Evolutionary conservation across 1,139 yeast genomes (phyloP), one percentile per base, ranked within the genome.

Genomic region (Hyphopichia fennica): DNA sequence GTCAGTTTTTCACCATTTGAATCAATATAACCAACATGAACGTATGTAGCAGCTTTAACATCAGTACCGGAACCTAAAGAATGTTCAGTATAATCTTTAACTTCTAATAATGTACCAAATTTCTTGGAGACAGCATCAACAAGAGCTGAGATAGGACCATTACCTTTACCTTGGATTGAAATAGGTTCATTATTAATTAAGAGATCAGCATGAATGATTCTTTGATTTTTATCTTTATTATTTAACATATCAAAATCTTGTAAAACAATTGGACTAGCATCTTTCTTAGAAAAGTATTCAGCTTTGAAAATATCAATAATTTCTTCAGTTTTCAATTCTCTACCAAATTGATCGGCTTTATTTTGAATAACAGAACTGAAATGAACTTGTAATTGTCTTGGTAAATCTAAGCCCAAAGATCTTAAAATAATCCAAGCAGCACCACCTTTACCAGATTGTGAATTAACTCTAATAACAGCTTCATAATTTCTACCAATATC

Each of bases 381-480:
- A 32, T 62, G 62, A 34, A 73, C 71, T 61, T 73, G 79, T 51
- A 73, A 63, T 32, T 63, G 61, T 58, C 77, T 65, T 42, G 79
- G 79, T 53, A 73, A 65, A 55, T 73, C 78, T 52, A 73, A 67
- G 44, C 75, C 77, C 48, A 73, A 62, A 14, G 72, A 63, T 51
- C 78, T 58, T 53, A 73, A 69, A 44, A 73, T 67, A 38, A 73
- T 73, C 79, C 79, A 73, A 8, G 79, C 77, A 33, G 77, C 67
- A 43, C 79, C 79, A 46, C 79, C 79, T 57, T 73, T 73, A 46
- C 79, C 79, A 22, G 76, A 69, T 56, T 73, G 79, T 14, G 78
- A 72, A 53, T 73, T 73, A 50, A 73, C 78, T 57, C 79, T 65
- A 46, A 73, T 73, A 33, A 73, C 73, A n/a, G 79, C 79, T 56